Evolutionary conservation across 805 yeast genomes (phyloP).

Genomic region (Ogataea dorogensis): DNA sequence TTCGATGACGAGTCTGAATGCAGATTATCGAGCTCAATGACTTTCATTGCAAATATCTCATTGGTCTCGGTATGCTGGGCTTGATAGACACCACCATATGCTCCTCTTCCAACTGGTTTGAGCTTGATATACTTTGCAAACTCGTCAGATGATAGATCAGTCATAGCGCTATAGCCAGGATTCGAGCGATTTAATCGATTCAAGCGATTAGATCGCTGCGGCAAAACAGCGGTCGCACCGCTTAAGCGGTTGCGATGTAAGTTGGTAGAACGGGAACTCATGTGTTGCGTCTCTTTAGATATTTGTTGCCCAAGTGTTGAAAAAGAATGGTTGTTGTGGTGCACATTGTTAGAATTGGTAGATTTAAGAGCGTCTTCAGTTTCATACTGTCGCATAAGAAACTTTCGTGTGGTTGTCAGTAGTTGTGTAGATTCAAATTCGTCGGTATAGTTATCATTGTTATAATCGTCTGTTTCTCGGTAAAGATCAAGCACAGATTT

Average conservation of each 20-base stretch:
- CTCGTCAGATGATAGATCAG: slow-evolving; percentile 18
- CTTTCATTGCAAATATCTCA: slow-evolving; percentile 28
- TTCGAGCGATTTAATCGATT: background rate
- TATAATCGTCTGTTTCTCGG: slow-evolving; percentile 13
- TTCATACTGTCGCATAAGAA: slow-evolving; percentile 10
- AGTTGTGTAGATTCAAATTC: slow-evolving; percentile 10
- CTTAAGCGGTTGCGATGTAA: slow-evolving; percentile 3
- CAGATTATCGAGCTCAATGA: slow-evolving; percentile 13
- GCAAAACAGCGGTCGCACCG: background rate
- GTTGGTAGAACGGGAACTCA: slow-evolving; percentile 9
- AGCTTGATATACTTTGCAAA: slow-evolving; percentile 47
- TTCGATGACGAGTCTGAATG: slow-evolving; percentile 6
- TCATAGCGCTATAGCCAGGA: slow-evolving; percentile 11
- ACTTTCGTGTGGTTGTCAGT: slow-evolving; percentile 10
- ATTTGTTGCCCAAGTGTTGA: slow-evolving; percentile 15
- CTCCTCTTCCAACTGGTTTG: slow-evolving; percentile 82
- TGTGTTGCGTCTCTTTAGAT: slow-evolving; percentile 2
- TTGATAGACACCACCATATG: slow-evolving; percentile 80
- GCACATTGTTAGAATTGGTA: slow-evolving; percentile 13
- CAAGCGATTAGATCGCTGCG: slow-evolving; percentile 1
- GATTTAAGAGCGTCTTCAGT: slow-evolving; percentile 11
- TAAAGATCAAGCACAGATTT: slow-evolving; percentile 7
- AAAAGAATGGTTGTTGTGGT: slow-evolving; percentile 15
- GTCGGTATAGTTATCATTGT: slow-evolving; percentile 13
- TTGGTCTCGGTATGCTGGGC: slow-evolving; percentile 14